A percentile compares a stretch with the other conserved stretches of the same genome.
Conservation (phyloP, 1,284 basidiomycete genomes). For the Leccinum insolens region DNA sequence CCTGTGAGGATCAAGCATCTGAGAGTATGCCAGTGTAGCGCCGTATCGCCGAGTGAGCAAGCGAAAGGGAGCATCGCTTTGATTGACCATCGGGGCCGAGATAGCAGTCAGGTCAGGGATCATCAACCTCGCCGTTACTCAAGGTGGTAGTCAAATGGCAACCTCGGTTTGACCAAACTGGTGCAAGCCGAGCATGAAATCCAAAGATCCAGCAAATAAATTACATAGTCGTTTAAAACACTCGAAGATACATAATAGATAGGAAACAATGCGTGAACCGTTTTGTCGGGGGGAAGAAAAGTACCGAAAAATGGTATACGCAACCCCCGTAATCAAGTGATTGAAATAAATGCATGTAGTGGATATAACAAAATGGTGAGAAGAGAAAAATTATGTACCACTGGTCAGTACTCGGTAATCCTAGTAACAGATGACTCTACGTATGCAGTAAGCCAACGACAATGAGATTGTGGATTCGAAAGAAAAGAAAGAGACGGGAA, state of each 20-base stretch:
- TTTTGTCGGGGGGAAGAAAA: not conserved
- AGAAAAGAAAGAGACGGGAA: conserved; percentile 4
- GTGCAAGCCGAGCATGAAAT: not conserved
- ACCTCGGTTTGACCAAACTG: not conserved
- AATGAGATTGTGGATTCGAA: conserved; percentile 8
- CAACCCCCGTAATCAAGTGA: conserved; percentile 13
- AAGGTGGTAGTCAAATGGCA: not conserved
- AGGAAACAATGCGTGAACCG: conserved; percentile 3
- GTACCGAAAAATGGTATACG: conserved; percentile 25
- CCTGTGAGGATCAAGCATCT: conserved; percentile 66
- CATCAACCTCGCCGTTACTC: conserved; percentile 11
- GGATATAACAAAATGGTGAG: conserved; percentile 24
- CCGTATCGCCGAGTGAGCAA: conserved; percentile 59
- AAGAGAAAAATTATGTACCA: conserved; percentile 8
- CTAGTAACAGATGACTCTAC: conserved; percentile 16
- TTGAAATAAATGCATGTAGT: conserved; percentile 19
- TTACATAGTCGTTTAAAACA: conserved; percentile 17
- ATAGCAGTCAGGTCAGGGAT: conserved; percentile 43
- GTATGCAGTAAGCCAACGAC: conserved; percentile 16
- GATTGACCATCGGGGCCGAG: conserved; percentile 72
- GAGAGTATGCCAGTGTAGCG: conserved; percentile 67
- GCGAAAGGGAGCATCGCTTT: conserved; percentile 74
- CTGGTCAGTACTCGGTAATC: conserved; percentile 5
- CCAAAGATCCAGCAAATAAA: conserved; percentile 19
- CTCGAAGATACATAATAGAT: conserved; percentile 18